Base-by-base conservation (phyloP, 805 yeast species). In the Candida michaelii region DNA sequence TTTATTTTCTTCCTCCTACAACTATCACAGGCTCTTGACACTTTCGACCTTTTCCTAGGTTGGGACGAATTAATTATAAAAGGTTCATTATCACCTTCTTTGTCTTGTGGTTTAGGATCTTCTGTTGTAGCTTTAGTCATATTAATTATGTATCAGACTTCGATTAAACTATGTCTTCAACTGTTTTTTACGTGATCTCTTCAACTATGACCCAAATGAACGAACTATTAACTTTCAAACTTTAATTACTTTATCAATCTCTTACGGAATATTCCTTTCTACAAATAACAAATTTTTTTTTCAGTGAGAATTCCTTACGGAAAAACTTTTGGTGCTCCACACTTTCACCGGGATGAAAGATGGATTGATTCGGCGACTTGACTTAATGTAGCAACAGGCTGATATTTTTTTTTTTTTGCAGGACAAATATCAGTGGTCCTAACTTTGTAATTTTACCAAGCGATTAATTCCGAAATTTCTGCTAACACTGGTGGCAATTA, bases 21-120 rank as follows among this genome's bases (percentile, higher is more conserved):
- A 42, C 83, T 81, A 58, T 85, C 95, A 58, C 95, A 85, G 1
- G 91, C 93, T 40, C 95, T 62, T 1, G 89, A 83, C 0, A 85
- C 89, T 57, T 85, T 85, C 7, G 84, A 73, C 43, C 90, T 54
- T 54, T 83, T 83, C 38, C 85, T 70, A 14, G 73, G 69, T 5
- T 37, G 40, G 8, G 40, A 27, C 2, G 40, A 27, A 37, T 27
- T 24, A 12, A 37, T 37, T 13, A 27, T 36, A 36, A 36, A 34
- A 14, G 37, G 5, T 13, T 34, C 37, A 21, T 9, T n/a, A 4
- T 21, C 21, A 16, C 21, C 21, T 7, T 30, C 33, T 16, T 30
- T 15, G 5, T 30, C 50, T 5, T 43, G 13, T 29, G 36, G 45
- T 21, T 43, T 49, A 24, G 40, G 36, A 27, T 43, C 49, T n/a